Conservation (phyloP, 148 eudicot species). For the Cornus florida region DNA sequence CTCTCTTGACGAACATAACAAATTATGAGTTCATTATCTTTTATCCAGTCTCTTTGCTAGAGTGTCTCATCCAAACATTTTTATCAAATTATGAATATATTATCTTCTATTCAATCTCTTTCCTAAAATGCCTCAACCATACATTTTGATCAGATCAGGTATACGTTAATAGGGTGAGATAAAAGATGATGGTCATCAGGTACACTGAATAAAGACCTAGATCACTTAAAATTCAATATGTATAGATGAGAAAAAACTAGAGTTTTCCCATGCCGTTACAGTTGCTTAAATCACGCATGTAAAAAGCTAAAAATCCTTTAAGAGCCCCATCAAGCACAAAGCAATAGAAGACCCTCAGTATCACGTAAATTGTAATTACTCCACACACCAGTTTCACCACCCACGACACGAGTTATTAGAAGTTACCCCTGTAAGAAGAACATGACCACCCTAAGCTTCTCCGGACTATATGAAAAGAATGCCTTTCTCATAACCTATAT, state of each 20-base stretch:
- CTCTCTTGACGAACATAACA: too few relatives aligned
- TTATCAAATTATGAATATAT: too few relatives aligned
- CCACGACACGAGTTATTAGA: slow-evolving; percentile 15
- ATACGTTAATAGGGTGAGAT: too few relatives aligned
- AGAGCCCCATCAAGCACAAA: neutral
- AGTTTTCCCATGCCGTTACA: neutral
- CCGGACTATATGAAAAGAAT: slow-evolving; percentile 14
- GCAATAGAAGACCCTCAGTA: neutral
- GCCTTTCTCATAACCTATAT: slow-evolving; percentile 14
- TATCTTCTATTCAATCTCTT: too few relatives aligned
- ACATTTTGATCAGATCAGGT: too few relatives aligned
- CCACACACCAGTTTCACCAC: slow-evolving; percentile 8
- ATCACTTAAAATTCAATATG: neutral
- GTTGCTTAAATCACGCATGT: neutral
- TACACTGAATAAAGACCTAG: neutral
- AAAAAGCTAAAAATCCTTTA: neutral
- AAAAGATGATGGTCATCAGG: neutral
- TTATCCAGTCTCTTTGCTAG: too few relatives aligned
- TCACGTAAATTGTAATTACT: slow-evolving; percentile 3
- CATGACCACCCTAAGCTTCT: slow-evolving; percentile 26
- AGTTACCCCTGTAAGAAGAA: slow-evolving; percentile 26
- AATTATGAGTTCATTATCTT: too few relatives aligned
- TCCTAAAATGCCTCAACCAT: too few relatives aligned
- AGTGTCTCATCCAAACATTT: too few relatives aligned
- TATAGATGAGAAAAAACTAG: neutral